A percentile compares a stretch with the other conserved stretches of the same genome.
These are phyloP conservation scores for Lipomyces starkeyi DNA, from an alignment of 805 yeast genomes.

Conservation along the genomic window DNA sequence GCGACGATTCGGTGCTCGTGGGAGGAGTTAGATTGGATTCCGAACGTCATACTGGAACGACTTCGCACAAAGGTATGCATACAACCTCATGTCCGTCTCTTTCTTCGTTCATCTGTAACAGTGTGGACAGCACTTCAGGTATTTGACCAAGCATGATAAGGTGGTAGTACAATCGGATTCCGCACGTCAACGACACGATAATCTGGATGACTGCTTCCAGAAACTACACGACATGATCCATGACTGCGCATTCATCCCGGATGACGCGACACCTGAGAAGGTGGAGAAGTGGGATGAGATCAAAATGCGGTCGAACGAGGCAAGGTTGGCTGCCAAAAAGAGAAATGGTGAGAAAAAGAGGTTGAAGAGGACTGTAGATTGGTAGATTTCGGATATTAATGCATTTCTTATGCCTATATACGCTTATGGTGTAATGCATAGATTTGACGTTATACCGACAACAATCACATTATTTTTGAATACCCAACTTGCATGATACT, in stretches of 20 bases:
- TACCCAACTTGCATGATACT: not conserved
- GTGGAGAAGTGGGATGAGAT: constrained; percentile 26
- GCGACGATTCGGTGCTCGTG: constrained; percentile 64
- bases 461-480: not conserved
- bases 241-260: constrained; percentile 50
- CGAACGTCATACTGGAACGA: constrained; percentile 55
- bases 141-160: constrained; percentile 60
- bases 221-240: constrained; percentile 63
- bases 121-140: constrained; percentile 51
- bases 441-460: not conserved
- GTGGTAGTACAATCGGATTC: constrained; percentile 66
- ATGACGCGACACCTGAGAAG: constrained; percentile 18
- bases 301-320: not conserved
- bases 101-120: not conserved
- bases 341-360: not conserved
- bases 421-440: not conserved
- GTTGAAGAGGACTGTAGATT: not conserved
- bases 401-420: constrained; percentile 1
- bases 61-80: constrained; percentile 42
- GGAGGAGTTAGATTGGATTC: constrained; percentile 63
- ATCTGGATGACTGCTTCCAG: constrained; percentile 62
- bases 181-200: constrained; percentile 62
- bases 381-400: not conserved
- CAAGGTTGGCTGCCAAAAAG: not conserved
- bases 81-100: not conserved